A percentile compares a stretch with the other conserved stretches of the same genome.
Conservation (phyloP, 164 flowering plant species). For the Stephania yunnanensis region DNA sequence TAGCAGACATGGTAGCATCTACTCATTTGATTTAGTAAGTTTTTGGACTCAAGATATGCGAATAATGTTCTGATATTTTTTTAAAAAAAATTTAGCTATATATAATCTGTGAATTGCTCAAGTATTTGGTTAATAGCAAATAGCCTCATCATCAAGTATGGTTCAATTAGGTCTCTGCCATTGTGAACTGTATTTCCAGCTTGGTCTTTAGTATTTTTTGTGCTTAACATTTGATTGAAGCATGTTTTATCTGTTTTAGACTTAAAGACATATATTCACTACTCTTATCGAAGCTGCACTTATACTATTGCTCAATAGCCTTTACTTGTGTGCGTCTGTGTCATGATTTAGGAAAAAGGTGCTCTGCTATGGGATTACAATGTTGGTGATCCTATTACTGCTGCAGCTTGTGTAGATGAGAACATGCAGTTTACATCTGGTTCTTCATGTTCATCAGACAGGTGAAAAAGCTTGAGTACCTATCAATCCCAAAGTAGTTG, state of each 20-base stretch:
- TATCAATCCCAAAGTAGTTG: too few relatives aligned
- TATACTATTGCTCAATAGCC: neutral
- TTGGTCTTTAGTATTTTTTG: neutral
- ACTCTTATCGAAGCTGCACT: neutral
- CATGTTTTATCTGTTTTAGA: neutral
- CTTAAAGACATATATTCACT: neutral
- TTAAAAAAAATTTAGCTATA: neutral
- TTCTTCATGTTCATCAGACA: constrained; percentile 36
- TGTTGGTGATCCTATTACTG: constrained; percentile 70
- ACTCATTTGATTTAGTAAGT: constrained; percentile 66
- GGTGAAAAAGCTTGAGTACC: constrained; percentile 28
- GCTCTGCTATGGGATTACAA: constrained; percentile 58
- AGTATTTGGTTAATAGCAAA: neutral
- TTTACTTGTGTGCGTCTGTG: neutral
- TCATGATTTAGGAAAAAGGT: constrained; percentile 49
- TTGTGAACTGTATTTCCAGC: neutral
- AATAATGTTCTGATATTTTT: neutral
- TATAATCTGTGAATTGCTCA: neutral
- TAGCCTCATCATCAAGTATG: neutral
- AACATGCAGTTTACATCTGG: constrained; percentile 37
- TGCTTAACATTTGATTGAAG: neutral
- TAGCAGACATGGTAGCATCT: constrained; percentile 68
- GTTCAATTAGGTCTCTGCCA: neutral
- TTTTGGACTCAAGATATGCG: neutral
- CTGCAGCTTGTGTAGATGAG: constrained; percentile 86